These are phyloP conservation scores for Penicillium rolfsii DNA, from an alignment of 2,329 filamentous ascomycete species.

Conservation along the genomic window DNA sequence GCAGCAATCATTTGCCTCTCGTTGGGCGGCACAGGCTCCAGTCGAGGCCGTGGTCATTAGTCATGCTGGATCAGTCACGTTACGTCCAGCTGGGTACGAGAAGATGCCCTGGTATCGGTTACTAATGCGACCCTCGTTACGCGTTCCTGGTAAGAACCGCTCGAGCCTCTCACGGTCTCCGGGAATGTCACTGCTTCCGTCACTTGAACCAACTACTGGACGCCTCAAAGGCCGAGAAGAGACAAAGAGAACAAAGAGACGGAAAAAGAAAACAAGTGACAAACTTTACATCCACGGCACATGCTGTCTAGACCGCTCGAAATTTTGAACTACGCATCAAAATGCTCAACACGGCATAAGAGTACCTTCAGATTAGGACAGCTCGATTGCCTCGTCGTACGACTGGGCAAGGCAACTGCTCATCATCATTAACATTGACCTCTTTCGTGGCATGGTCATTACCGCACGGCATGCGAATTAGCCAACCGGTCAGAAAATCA, in stretches of 20 bases:
- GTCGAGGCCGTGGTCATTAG: background rate
- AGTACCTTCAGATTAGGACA: too few relatives aligned
- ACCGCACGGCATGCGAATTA: background rate
- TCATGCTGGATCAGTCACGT: background rate
- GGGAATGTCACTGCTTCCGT: slow-evolving; percentile 4
- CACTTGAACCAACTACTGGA: background rate
- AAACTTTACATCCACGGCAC: background rate
- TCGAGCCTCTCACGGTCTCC: background rate
- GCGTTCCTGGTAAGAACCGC: background rate
- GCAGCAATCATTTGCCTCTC: slow-evolving; percentile 22
- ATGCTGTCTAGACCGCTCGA: background rate
- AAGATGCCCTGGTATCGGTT: background rate
- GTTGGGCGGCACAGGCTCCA: slow-evolving; percentile 31
- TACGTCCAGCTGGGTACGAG: too few relatives aligned
- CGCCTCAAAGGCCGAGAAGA: background rate
- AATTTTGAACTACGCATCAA: background rate
- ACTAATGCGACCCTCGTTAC: background rate
- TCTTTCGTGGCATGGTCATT: background rate
- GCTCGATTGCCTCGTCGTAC: background rate
- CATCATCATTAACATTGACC: background rate
- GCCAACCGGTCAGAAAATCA: background rate
- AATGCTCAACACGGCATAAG: too few relatives aligned
- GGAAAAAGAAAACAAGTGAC: background rate
- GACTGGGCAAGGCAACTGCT: background rate
- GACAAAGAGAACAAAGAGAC: background rate